Evolutionary conservation across 1,139 yeast species (phyloP).

Genomic region (Candida sp.): DNA sequence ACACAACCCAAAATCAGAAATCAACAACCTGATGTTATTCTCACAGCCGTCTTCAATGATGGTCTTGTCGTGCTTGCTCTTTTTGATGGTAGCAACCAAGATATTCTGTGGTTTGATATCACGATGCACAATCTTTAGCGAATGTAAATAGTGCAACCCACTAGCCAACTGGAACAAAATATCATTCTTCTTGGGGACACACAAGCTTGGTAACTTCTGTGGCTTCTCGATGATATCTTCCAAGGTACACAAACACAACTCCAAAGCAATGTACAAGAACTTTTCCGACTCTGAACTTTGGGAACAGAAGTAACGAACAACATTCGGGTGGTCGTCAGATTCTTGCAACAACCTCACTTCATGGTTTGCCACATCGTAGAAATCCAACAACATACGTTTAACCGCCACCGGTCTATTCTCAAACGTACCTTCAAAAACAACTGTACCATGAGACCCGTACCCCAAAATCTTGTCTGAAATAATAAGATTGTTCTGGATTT

Average conservation of each 20-base stretch:
- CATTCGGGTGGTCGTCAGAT: slow-evolving; percentile 97
- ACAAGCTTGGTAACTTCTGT: slow-evolving; percentile 35
- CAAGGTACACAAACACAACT: slow-evolving; percentile 85
- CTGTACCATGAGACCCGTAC: slow-evolving; percentile 97
- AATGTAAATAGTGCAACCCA: slow-evolving; percentile 88
- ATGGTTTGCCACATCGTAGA: slow-evolving; percentile 95
- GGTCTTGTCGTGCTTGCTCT: slow-evolving; percentile 9
- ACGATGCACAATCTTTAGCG: slow-evolving; percentile 91
- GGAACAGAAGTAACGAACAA: slow-evolving; percentile 89
- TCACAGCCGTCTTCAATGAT: slow-evolving; percentile 8
- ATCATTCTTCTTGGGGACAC: slow-evolving; percentile 34
- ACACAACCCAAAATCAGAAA: slow-evolving; percentile 96
- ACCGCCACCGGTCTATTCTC: slow-evolving; percentile 96
- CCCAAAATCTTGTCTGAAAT: slow-evolving; percentile 83
- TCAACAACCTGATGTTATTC: slow-evolving; percentile 60
- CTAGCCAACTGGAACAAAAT: slow-evolving; percentile 79
- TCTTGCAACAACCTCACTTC: slow-evolving; percentile 89
- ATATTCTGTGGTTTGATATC: slow-evolving; percentile 98
- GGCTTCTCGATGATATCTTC: slow-evolving; percentile 80
- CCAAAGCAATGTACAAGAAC: slow-evolving; percentile 91
- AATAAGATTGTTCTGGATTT: slow-evolving; percentile 56
- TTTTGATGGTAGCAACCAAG: slow-evolving; percentile 70
- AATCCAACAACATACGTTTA: slow-evolving; percentile 90
- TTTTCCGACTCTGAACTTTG: slow-evolving; percentile 75
- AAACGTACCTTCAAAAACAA: slow-evolving; percentile 88